Conservation (phyloP, 208 protist genomes). For the Naegleria lovaniensis region DNA sequence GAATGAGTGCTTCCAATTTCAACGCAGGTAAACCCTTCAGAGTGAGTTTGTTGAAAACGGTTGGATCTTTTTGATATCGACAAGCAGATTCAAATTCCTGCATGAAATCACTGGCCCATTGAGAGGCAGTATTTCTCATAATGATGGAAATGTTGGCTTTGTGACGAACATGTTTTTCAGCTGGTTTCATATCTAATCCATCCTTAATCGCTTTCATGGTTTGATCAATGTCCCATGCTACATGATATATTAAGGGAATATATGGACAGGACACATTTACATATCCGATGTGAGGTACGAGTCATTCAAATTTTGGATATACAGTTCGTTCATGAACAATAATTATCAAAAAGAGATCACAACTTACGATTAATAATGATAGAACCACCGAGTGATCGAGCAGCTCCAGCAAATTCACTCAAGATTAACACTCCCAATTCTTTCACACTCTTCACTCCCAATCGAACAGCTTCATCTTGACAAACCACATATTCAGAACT, state of each 20-base stretch:
- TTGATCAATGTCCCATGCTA: conserved; percentile 31
- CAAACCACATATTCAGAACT: conserved; percentile 54
- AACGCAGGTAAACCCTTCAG: neutral
- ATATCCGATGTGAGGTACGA: too few species aligned
- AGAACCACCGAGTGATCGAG: conserved; percentile 41
- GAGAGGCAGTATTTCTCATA: conserved; percentile 32
- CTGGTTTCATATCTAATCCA: conserved; percentile 34
- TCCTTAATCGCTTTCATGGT: conserved; percentile 34
- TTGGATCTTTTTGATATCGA: conserved; percentile 16
- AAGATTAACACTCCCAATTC: conserved; percentile 54
- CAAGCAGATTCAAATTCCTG: conserved; percentile 31
- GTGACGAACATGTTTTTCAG: conserved; percentile 38
- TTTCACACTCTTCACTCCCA: neutral
- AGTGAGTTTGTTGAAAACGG: neutral
- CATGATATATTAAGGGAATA: too few species aligned
- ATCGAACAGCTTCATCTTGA: conserved; percentile 33
- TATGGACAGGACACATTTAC: too few species aligned
- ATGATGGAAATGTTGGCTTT: conserved; percentile 43
- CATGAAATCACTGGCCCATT: conserved; percentile 41
- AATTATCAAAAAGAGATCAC: too few species aligned
- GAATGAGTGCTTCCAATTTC: neutral
- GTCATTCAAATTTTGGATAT: too few species aligned
- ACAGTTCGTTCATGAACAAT: too few species aligned
- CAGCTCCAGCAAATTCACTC: conserved; percentile 56
- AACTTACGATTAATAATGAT: conserved; percentile 46